Evolutionary conservation across 371 early-diverging fungal species (phyloP).

Genomic region (Rhizopus stolonifer): DNA sequence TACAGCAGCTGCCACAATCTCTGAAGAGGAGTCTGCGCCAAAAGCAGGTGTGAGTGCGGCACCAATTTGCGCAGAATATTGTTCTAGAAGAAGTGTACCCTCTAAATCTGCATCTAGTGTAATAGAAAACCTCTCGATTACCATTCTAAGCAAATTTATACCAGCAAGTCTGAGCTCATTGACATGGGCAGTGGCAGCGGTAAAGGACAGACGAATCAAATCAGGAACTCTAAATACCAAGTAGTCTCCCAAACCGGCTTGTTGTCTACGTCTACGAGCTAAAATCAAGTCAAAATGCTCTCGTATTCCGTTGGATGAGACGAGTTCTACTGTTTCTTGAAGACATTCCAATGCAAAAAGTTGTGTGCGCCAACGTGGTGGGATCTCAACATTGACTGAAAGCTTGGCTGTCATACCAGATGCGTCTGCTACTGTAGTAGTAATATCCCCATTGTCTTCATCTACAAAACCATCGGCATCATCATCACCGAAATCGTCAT

Average conservation of each 20-base stretch:
- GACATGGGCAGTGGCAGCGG: conserved; percentile 81
- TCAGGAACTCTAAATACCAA: conserved; percentile 78
- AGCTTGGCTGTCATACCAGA: conserved; percentile 40
- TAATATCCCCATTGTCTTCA: conserved; percentile 47
- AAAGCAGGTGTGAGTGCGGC: conserved; percentile 89
- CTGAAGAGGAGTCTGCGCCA: conserved; percentile 72
- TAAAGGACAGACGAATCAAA: conserved; percentile 83
- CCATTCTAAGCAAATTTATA: conserved; percentile 66
- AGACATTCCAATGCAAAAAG: conserved; percentile 80
- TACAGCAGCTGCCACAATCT: conserved; percentile 78
- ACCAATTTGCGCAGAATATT: conserved; percentile 89
- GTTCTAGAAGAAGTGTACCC: conserved; percentile 78
- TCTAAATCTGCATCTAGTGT: conserved; percentile 81
- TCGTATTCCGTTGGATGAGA: conserved; percentile 53
- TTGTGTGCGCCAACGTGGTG: conserved; percentile 90
- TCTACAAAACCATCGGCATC: conserved; percentile 46
- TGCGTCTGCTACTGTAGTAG: conserved; percentile 48
- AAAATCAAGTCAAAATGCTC: conserved; percentile 73
- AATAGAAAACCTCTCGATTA: conserved; percentile 68
- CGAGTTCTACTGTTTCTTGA: conserved; percentile 63
- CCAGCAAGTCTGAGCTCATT: conserved; percentile 81
- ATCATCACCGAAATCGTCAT: conserved; percentile 42
- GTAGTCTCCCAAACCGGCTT: conserved; percentile 65
- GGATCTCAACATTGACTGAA: conserved; percentile 53
- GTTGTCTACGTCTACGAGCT: conserved; percentile 59